Evolutionary conservation across 2,329 filamentous ascomycete genomes (phyloP).

Genomic region (Aureobasidium namibiae): DNA sequence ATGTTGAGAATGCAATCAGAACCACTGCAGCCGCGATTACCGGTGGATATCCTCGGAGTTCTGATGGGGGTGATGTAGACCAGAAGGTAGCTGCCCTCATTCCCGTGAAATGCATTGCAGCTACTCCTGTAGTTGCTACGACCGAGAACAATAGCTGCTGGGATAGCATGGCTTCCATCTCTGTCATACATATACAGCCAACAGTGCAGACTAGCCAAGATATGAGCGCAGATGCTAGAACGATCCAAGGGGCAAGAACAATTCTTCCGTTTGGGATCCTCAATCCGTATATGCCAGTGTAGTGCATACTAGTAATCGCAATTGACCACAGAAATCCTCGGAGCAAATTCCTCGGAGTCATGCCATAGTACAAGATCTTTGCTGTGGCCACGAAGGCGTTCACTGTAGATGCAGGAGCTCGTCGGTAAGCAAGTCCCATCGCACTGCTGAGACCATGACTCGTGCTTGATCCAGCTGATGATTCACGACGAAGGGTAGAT

Average conservation of each 20-base stretch:
- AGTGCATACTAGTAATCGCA: slow-evolving; percentile 29
- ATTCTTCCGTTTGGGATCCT: slow-evolving; percentile 25
- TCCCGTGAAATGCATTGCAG: slow-evolving; percentile 30
- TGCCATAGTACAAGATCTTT: slow-evolving; percentile 20
- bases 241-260: slow-evolving; percentile 20
- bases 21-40: slow-evolving; percentile 25
- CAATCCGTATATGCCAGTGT: slow-evolving; percentile 24
- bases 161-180: slow-evolving; percentile 26
- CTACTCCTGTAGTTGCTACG: slow-evolving; percentile 27
- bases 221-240: slow-evolving; percentile 25
- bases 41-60: slow-evolving; percentile 24
- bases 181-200: slow-evolving; percentile 26
- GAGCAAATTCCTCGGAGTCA: slow-evolving; percentile 19
- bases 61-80: slow-evolving; percentile 20
- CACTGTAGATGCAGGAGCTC: slow-evolving; percentile 10
- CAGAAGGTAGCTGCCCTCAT: slow-evolving; percentile 27
- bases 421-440: slow-evolving; percentile 8
- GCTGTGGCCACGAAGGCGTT: slow-evolving; percentile 19
- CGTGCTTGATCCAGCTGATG: slow-evolving; percentile 11
- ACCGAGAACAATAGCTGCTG: slow-evolving; percentile 27
- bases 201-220: slow-evolving; percentile 28
- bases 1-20: slow-evolving; percentile 27
- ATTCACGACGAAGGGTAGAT: slow-evolving; percentile 9
- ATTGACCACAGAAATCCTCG: slow-evolving; percentile 28
- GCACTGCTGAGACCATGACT: slow-evolving; percentile 9